Conservation (phyloP, 2,329 filamentous ascomycete genomes). For the Knufia fluminis region DNA sequence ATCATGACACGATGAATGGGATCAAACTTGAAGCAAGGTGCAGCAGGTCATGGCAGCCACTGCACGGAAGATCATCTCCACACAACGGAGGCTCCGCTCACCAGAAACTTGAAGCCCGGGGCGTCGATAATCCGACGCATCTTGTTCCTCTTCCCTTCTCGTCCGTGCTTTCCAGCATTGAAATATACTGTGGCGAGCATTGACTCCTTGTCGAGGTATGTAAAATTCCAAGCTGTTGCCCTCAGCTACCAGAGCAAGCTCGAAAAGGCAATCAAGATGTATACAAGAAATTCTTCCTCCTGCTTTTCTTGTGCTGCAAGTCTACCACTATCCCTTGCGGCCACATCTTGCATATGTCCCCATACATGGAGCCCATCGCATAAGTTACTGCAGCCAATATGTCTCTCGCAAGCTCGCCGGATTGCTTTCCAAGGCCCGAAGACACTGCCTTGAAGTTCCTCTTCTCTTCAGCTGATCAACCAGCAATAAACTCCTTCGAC, state of each 20-base stretch:
- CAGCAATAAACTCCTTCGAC: constrained; percentile 54
- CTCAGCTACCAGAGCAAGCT: not conserved
- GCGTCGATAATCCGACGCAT: too few species aligned
- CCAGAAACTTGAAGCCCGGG: too few species aligned
- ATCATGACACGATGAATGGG: too few species aligned
- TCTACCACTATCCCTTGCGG: constrained; percentile 8
- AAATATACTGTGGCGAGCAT: not conserved
- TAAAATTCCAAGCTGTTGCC: constrained; percentile 8
- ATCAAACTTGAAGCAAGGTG: too few species aligned
- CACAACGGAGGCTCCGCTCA: too few species aligned
- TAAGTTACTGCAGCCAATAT: constrained; percentile 15
- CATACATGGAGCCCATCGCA: not conserved
- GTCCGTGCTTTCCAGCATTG: not conserved
- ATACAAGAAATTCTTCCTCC: constrained; percentile 5
- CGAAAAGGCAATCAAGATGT: constrained; percentile 4
- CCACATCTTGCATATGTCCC: constrained; percentile 4
- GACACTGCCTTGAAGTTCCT: constrained; percentile 47
- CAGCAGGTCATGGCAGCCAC: too few species aligned
- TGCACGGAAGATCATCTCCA: too few species aligned
- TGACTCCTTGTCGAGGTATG: constrained; percentile 1
- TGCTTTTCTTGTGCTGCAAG: not conserved
- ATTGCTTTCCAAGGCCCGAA: constrained; percentile 35
- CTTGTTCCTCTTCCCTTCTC: not conserved
- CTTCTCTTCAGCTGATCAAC: constrained; percentile 39
- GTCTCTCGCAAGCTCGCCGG: constrained; percentile 21